Conservation (phyloP, 2,329 filamentous ascomycete genomes). For the Tolypocladium tundrense region DNA sequence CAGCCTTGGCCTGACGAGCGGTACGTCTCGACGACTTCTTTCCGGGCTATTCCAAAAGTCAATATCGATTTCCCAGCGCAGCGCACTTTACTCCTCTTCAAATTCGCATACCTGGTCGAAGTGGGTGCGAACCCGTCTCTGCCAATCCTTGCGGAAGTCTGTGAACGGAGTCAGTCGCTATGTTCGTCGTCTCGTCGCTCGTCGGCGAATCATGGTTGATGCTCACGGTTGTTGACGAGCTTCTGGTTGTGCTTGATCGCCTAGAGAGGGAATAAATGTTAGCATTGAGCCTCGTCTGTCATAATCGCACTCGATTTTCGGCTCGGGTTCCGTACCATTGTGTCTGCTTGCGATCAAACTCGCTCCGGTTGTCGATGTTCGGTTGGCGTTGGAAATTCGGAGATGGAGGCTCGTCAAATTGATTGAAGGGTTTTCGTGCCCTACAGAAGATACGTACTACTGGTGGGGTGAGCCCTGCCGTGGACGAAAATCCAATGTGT, state of each 20-base stretch:
- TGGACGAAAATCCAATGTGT: constrained; percentile 8
- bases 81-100: background rate
- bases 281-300: constrained; percentile 18
- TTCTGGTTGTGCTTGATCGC: constrained; percentile 99
- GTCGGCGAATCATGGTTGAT: constrained; percentile 13
- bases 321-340: constrained; percentile 34
- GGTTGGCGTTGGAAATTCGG: constrained; percentile 27
- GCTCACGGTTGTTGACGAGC: constrained; percentile 89
- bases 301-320: constrained; percentile 11
- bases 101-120: constrained; percentile 85
- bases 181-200: constrained; percentile 15
- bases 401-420: constrained; percentile 29
- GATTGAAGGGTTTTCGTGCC: constrained; percentile 31
- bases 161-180: constrained; percentile 28
- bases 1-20: constrained; percentile 89
- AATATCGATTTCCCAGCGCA: constrained; percentile 16
- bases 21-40: constrained; percentile 89
- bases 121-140: constrained; percentile 96
- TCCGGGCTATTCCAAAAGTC: constrained; percentile 58
- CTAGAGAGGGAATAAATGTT: constrained; percentile 32
- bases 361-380: constrained; percentile 31
- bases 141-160: constrained; percentile 99
- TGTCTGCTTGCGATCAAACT: constrained; percentile 44
- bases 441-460: constrained; percentile 25
- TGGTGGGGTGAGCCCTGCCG: constrained; percentile 17